Evolutionary conservation across 2,329 filamentous ascomycete species (phyloP).

Genomic region (Coniochaeta hoffmannii): DNA sequence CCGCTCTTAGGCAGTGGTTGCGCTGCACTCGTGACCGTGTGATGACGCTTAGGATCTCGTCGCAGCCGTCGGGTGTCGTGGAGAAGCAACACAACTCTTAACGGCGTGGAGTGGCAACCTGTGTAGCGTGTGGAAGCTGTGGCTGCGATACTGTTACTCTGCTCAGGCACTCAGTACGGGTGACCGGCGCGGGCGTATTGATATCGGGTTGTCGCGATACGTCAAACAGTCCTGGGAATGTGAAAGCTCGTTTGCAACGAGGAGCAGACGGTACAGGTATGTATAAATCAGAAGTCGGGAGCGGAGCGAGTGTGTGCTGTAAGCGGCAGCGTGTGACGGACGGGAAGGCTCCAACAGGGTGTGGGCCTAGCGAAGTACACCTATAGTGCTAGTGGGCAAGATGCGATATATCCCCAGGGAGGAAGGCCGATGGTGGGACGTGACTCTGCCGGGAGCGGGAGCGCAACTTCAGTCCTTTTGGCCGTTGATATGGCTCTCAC

Average conservation of each 20-base stretch:
- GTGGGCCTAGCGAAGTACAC: background rate
- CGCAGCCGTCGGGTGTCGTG: background rate
- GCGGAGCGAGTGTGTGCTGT: background rate
- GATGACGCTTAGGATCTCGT: background rate
- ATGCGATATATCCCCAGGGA: background rate
- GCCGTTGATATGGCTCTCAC: background rate
- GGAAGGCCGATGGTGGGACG: background rate
- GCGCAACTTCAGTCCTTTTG: background rate
- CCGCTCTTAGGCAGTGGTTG: background rate
- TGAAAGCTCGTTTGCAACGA: background rate
- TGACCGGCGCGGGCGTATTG: background rate
- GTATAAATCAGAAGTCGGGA: background rate
- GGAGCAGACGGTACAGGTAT: background rate
- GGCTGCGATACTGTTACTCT: background rate
- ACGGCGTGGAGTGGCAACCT: background rate
- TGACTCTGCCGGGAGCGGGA: background rate
- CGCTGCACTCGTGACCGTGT: background rate
- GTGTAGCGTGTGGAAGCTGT: background rate
- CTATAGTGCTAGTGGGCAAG: background rate
- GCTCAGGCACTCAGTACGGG: background rate
- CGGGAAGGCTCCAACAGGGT: background rate
- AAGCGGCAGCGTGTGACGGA: slow-evolving; percentile 1
- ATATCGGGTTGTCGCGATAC: background rate
- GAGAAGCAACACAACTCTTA: background rate
- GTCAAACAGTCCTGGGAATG: background rate